Evolutionary conservation across 805 yeast species (phyloP), one percentile per base, ranked within the genome.

Genomic region (Metschnikowia gelsemii): DNA sequence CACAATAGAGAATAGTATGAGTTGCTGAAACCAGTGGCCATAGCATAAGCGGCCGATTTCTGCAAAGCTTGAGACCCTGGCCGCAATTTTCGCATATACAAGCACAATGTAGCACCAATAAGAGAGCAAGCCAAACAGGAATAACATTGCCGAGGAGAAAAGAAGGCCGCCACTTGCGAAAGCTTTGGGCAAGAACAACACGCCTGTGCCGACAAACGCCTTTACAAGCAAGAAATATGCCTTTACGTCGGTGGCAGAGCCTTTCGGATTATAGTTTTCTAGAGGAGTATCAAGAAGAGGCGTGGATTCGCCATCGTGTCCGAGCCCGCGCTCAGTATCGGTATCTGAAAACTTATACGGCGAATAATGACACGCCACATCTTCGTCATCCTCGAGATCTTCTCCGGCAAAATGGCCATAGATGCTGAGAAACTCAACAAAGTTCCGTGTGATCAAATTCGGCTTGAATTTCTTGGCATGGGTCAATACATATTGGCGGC

Each of bases 391-490:
- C 53, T 84, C 91, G 40, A 85, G 72, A 28, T 81, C 78, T 61
- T 85, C 93, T 57, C 95, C 95, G 2, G 93, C 93, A 63, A 86
- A 86, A 66, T 86, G 91, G 5, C 95, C 95, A 61, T 86, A 86
- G 6, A 86, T 72, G 48, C 85, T 80, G 33, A 86, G 66, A 55
- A 86, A 86, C 59, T 86, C 93, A 51, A 85, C 69, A 49, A 86
- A 86, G 59, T 85, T 86, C 44, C 79, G 74, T 1, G 95, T 80
- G 28, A 84, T 59, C 42, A 80, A 72, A 8, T 80, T 69, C 11
- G 69, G 79, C 32, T 32, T 31, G 23, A 20, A n/a, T 14, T 45
- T 45, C 18, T 21, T 13, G n/a, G 48, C 24, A 36, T 43, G 50
- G 4, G 45, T 22, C 45, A 75, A 60, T 21, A 85, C 63, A 51